Percentiles rank a stretch among this genome's conserved stretches.
Conservation (phyloP, 768 basidiomycete genomes). For the Russula brevipes region DNA sequence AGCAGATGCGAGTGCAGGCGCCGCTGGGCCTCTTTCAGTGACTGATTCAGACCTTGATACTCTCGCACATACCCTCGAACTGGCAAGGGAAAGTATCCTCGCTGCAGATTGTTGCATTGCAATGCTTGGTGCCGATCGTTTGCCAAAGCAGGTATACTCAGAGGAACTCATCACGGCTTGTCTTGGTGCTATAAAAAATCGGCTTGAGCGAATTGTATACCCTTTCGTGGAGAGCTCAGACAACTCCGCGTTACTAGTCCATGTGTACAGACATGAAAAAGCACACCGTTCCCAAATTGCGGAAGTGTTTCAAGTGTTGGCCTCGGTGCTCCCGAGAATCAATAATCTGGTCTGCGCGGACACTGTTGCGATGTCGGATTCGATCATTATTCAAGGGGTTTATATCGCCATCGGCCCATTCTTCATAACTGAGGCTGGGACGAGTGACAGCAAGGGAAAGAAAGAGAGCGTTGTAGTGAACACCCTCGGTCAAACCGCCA, state of each 20-base stretch:
- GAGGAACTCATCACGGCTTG: slow-evolving; percentile 87
- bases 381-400: slow-evolving; percentile 86
- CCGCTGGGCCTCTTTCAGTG: slow-evolving; percentile 28
- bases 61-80: slow-evolving; percentile 48
- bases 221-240: slow-evolving; percentile 75
- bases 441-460: slow-evolving; percentile 51
- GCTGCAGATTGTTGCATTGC: slow-evolving; percentile 83
- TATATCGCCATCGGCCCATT: slow-evolving; percentile 94
- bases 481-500: slow-evolving; percentile 71
- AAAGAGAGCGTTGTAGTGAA: slow-evolving; percentile 54
- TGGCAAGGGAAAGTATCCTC: slow-evolving; percentile 65
- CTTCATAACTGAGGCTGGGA: slow-evolving; percentile 72
- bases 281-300: slow-evolving; percentile 47
- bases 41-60: slow-evolving; percentile 48
- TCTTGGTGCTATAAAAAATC: slow-evolving; percentile 71
- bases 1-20: slow-evolving; percentile 27
- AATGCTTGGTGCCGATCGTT: slow-evolving; percentile 67
- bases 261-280: slow-evolving; percentile 40
- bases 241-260: slow-evolving; percentile 46
- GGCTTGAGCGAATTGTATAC: slow-evolving; percentile 73
- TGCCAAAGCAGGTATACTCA: slow-evolving; percentile 92
- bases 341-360: slow-evolving; percentile 69
- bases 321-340: slow-evolving; percentile 68
- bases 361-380: slow-evolving; percentile 76
- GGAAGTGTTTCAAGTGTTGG: slow-evolving; percentile 69